Evolutionary conservation across 768 basidiomycete genomes (phyloP), one percentile per base, ranked within the genome.

Genomic region (Lanmaoa rubissima): DNA sequence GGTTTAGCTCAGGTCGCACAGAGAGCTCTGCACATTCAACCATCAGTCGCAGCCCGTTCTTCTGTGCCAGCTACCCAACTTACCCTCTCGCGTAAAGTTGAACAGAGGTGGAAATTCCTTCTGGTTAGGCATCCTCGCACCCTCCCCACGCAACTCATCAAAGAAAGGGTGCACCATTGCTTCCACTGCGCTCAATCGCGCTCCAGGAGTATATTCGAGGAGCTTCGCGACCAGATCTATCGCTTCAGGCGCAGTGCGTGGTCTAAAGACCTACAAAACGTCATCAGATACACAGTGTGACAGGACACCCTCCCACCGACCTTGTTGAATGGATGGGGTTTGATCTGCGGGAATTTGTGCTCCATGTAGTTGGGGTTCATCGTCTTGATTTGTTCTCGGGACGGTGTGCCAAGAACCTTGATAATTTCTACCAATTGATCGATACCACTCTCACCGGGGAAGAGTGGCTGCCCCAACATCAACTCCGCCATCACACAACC

Each of bases 291-390:
- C 56, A 48, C 12, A 56, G 46, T 52, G 47, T 54, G 45, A 51
- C 17, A 17, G 52, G 36, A 54, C 34, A 39, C 34, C 32, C 10
- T 24, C 40, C 57, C 5, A 54, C 65, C 26, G 17, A 92, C 93
- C 86, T 98, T 98, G 70, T 88, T 90, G 80, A 98, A 98, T 0
- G 95, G 95, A 70, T 98, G 96, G n/a, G 95, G 94, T 72, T 96
- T 94, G 80, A 99, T 99, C 76, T 98, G 96, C 2, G 97, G 97
- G 80, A 99, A 99, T 76, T 98, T 98, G 85, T 99, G 97, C 72
- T 99, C 97, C 97, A 98, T 98, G 77, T 99, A 99, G 78, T 99
- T 99, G 53, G 97, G 97, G 76, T 99, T 99, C 97, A 99, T 99
- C 64, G 97, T 98, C 87, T 99, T 98, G 84, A 99, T 99, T 75